A percentile compares a stretch with the other conserved stretches of the same genome.
Conservation (phyloP, 495 filamentous ascomycete genomes). For the Penicillium manginii region DNA sequence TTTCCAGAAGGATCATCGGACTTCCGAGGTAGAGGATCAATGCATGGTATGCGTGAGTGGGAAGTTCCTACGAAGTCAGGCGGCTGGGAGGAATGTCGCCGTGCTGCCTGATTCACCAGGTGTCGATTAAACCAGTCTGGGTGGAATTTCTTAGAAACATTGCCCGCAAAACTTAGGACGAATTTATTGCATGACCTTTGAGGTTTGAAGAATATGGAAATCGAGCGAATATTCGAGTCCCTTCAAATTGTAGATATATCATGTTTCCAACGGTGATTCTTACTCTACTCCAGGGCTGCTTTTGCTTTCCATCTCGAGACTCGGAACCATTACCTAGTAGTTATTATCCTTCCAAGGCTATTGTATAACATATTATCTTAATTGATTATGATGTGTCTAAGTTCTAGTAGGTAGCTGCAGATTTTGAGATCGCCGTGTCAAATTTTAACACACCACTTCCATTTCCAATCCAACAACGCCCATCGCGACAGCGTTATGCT, state of each 20-base stretch:
- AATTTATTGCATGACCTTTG: no score
- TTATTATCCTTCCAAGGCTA: no score
- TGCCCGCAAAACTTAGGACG: no score
- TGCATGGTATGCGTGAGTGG: background rate
- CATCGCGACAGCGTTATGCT: conserved; percentile 44
- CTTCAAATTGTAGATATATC: no score
- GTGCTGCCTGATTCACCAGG: background rate
- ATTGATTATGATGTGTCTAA: no score
- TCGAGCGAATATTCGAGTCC: no score
- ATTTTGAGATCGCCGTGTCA: background rate
- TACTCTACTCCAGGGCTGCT: no score
- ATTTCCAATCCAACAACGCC: conserved; percentile 50
- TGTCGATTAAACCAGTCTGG: background rate
- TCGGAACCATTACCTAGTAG: no score
- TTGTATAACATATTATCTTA: no score
- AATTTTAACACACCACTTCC: conserved; percentile 51
- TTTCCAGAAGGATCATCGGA: background rate
- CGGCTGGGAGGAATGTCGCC: background rate
- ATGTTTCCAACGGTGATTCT: no score
- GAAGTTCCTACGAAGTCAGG: background rate
- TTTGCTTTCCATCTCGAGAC: no score
- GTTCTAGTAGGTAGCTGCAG: background rate
- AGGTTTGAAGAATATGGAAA: no score
- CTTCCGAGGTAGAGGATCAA: background rate
- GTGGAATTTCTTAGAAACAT: background rate